phyloP scores from a whole-genome alignment of 2,329 filamentous ascomycete genomes.

The Neonectria faginata region DNA sequence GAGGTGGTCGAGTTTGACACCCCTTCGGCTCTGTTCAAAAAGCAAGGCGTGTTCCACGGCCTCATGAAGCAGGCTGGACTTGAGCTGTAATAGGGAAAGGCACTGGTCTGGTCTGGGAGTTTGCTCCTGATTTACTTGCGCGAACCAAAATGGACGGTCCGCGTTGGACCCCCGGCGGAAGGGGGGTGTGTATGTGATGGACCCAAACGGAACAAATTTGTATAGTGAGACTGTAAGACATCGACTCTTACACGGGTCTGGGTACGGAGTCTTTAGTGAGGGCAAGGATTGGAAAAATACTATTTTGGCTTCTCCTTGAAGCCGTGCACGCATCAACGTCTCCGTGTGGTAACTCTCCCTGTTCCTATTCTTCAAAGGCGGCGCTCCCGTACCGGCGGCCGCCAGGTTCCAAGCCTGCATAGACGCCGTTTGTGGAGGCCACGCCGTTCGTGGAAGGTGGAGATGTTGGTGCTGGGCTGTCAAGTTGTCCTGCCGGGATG shows the following conservation, averaged over 20 bases:
- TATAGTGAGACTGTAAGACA: conserved; percentile 16
- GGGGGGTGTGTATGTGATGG: conserved; percentile 3
- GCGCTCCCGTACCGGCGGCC: neutral
- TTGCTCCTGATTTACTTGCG: conserved; percentile 6
- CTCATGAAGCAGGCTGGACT: conserved; percentile 92
- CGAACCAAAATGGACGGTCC: conserved; percentile 3
- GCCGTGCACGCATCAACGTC: conserved; percentile 5
- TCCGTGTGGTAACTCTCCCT: neutral
- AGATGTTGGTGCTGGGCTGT: neutral
- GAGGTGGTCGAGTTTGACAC: conserved; percentile 93
- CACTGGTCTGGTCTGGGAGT: conserved; percentile 18
- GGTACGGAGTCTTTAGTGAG: neutral
- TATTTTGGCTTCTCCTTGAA: conserved; percentile 2
- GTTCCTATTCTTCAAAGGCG: neutral
- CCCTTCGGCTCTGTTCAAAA: conserved; percentile 80
- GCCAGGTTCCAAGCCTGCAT: neutral
- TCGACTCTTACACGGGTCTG: conserved; percentile 1
- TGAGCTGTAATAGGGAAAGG: conserved; percentile 55
- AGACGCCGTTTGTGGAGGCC: neutral
- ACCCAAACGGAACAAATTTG: conserved; percentile 20
- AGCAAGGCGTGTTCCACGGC: conserved; percentile 84
- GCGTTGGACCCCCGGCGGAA: neutral
- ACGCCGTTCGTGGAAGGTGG: neutral
- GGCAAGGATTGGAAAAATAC: conserved; percentile 10
- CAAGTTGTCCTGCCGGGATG: neutral